Evolutionary conservation across 106 monocot species (phyloP).

Genomic region (Dendrobium nobile): DNA sequence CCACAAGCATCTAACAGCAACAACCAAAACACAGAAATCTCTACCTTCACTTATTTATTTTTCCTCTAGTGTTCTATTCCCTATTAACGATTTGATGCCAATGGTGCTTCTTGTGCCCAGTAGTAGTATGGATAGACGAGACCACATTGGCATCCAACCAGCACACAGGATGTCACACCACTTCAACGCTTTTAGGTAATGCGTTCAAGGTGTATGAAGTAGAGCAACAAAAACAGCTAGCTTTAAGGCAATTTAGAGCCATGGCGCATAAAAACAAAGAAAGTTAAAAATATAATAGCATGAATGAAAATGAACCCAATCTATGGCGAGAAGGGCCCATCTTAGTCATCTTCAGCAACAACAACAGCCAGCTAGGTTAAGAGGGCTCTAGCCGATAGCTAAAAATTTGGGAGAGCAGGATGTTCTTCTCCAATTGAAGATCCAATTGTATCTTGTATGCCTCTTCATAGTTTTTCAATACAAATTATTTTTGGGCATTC

Average conservation of each 20-base stretch:
- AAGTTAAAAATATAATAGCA: neutral
- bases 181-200: neutral
- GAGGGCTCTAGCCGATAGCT: too few species aligned
- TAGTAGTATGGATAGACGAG: neutral
- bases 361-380: too few species aligned
- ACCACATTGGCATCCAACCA: neutral
- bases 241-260: neutral
- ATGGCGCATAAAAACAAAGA: neutral
- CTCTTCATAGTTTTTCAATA: too few species aligned
- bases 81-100: neutral
- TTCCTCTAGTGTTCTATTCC: too few species aligned
- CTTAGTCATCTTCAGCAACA: neutral
- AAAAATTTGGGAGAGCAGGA: too few species aligned
- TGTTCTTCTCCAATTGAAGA: too few species aligned
- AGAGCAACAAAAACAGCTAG: neutral
- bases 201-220: neutral
- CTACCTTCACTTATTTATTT: too few species aligned
- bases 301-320: too few species aligned
- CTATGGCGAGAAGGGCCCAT: neutral
- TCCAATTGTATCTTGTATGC: too few species aligned
- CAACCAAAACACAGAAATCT: too few species aligned
- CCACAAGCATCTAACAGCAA: neutral
- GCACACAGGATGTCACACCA: neutral
- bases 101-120: neutral
- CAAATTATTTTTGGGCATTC: too few species aligned